These are phyloP conservation scores for Cetraspora pellucida DNA, from an alignment of 192 early-diverging fungal genomes.

Conservation along the genomic window DNA sequence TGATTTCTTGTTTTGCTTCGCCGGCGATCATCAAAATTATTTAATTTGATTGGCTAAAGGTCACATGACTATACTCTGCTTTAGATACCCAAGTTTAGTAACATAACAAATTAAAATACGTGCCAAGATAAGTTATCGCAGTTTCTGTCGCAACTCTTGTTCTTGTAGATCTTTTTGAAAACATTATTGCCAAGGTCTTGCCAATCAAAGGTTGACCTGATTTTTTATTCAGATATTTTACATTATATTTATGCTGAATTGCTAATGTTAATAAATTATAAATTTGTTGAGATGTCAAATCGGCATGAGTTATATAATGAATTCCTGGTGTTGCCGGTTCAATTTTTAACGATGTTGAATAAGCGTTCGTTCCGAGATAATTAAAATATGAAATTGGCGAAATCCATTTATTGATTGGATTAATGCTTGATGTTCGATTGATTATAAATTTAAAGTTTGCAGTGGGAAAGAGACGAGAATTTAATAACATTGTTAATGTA, in stretches of 20 bases:
- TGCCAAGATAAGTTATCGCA: slow-evolving; percentile 82
- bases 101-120: not conserved
- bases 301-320: slow-evolving; percentile 81
- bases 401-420: no score
- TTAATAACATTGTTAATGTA: no score
- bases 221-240: slow-evolving; percentile 58
- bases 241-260: slow-evolving; percentile 76
- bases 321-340: slow-evolving; percentile 18
- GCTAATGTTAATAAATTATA: slow-evolving; percentile 76
- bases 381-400: no score
- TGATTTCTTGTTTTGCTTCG: no score
- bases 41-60: no score
- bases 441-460: no score
- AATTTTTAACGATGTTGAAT: not conserved
- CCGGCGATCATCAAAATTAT: no score
- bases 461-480: no score
- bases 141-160: slow-evolving; percentile 95
- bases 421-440: no score
- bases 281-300: slow-evolving; percentile 80
- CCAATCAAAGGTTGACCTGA: slow-evolving; percentile 67
- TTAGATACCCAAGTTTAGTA: not conserved
- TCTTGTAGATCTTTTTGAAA: slow-evolving; percentile 95
- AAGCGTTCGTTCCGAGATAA: no score
- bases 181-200: slow-evolving; percentile 89
- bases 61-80: not conserved